Percentiles rank a stretch among this genome's conserved stretches.
These are phyloP conservation scores for Epichloe brachyelytri DNA, from an alignment of 2,329 filamentous ascomycete genomes.

Conservation along the genomic window DNA sequence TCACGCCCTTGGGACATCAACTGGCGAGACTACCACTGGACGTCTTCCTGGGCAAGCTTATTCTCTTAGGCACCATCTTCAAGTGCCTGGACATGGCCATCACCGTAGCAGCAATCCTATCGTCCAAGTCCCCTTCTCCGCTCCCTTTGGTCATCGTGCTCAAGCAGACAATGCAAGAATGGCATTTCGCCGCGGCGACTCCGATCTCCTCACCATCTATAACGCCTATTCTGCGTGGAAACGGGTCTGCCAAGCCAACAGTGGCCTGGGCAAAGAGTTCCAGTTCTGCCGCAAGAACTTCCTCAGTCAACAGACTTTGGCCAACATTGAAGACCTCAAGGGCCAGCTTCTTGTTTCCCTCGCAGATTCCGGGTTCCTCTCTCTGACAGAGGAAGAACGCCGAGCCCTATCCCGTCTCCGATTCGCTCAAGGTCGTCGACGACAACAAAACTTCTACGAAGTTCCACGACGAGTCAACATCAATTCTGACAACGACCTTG, in stretches of 20 bases:
- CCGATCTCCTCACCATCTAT: conserved; percentile 83
- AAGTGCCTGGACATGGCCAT: conserved; percentile 84
- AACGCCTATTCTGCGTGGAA: conserved; percentile 91
- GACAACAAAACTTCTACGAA: conserved; percentile 66
- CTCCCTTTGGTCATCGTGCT: conserved; percentile 68
- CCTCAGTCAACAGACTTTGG: conserved; percentile 73
- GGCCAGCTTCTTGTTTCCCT: conserved; percentile 77
- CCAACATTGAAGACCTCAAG: conserved; percentile 92
- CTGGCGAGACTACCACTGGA: conserved; percentile 82
- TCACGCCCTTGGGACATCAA: conserved; percentile 77
- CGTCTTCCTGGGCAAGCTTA: conserved; percentile 87
- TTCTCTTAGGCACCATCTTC: conserved; percentile 76
- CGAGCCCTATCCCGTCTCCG: conserved; percentile 55
- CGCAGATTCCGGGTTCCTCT: conserved; percentile 73
- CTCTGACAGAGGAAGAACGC: conserved; percentile 61
- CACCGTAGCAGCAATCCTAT: conserved; percentile 84
- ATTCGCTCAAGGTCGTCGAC: conserved; percentile 39
- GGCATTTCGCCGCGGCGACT: conserved; percentile 74
- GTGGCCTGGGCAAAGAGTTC: conserved; percentile 55
- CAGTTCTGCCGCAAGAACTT: conserved; percentile 94
- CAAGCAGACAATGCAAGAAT: conserved; percentile 71
- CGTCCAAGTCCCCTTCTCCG: conserved; percentile 84
- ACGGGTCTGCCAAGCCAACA: conserved; percentile 57
- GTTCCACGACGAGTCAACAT: conserved; percentile 62
- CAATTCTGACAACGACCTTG: conserved; percentile 67